Conservation (phyloP, 2,329 filamentous ascomycete species). For the Dactylellina parvicollis region DNA sequence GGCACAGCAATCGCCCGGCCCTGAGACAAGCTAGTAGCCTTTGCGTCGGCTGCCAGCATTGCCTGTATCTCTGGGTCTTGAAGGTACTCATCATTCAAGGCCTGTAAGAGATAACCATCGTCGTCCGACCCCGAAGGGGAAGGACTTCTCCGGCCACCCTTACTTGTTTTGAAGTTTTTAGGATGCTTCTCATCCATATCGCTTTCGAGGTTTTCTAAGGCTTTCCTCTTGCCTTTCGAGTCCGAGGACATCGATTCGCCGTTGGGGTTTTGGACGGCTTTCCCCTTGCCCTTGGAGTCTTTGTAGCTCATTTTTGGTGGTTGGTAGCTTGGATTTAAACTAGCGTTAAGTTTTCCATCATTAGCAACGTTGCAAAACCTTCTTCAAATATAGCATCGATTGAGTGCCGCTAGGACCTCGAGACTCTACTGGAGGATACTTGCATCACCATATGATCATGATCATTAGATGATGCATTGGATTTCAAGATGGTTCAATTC, state of each 20-base stretch:
- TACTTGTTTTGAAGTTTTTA: too few species aligned
- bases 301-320: not conserved
- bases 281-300: not conserved
- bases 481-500: not conserved
- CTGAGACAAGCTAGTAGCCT: not conserved
- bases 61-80: not conserved
- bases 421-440: slow-evolving; percentile 1
- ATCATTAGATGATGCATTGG: not conserved
- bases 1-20: not conserved
- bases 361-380: too few species aligned
- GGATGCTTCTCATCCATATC: not conserved
- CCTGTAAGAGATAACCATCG: not conserved
- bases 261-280: not conserved
- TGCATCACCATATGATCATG: too few species aligned
- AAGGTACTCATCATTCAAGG: not conserved
- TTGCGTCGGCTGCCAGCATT: not conserved
- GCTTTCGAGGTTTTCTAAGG: slow-evolving; percentile 2
- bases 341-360: too few species aligned
- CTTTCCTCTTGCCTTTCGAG: slow-evolving; percentile 9
- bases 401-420: too few species aligned
- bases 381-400: too few species aligned
- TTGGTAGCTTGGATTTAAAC: too few species aligned
- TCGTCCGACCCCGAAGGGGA: too few species aligned
- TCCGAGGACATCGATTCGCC: not conserved
- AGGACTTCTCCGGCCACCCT: too few species aligned